Percentiles rank a stretch among this genome's conserved stretches.
Conservation (phyloP, 495 filamentous ascomycete genomes). For the Aspergillus indologenus region DNA sequence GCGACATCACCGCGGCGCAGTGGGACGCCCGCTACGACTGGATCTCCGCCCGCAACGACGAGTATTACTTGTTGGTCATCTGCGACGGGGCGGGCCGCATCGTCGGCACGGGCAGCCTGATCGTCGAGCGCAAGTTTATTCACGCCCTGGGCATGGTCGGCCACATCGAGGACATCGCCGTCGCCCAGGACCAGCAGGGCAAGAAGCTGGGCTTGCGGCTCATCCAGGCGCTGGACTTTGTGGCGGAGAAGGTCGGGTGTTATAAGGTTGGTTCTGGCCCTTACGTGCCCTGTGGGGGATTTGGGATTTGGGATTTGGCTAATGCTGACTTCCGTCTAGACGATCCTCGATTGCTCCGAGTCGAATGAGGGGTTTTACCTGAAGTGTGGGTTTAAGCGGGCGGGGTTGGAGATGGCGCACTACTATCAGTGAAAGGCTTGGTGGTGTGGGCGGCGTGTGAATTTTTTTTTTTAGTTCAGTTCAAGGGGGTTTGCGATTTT, state of each 20-base stretch:
- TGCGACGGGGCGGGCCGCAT: constrained; percentile 66
- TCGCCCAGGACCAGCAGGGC: constrained; percentile 88
- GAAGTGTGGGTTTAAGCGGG: constrained; percentile 94
- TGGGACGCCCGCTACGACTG: constrained; percentile 81
- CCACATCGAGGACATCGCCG: constrained; percentile 98
- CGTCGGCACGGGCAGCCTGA: constrained; percentile 82
- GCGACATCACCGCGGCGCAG: constrained; percentile 71
- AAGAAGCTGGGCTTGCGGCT: constrained; percentile 92
- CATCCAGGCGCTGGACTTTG: constrained; percentile 89
- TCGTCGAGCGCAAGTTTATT: constrained; percentile 66
- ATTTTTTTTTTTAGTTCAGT: not conserved
- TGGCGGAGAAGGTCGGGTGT: constrained; percentile 80
- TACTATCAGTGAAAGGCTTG: constrained; percentile 61
- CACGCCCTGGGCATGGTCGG: constrained; percentile 62
- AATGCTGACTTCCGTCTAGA: constrained; percentile 35
- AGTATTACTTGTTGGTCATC: constrained; percentile 83
- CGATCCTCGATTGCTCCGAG: constrained; percentile 73
- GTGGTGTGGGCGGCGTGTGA: not conserved
- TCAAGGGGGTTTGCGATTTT: too few relatives aligned
- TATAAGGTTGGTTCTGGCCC: constrained; percentile 76
- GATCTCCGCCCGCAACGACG: constrained; percentile 72
- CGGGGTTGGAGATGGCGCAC: constrained; percentile 95
- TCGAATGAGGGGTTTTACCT: constrained; percentile 97
- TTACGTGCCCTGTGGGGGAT: constrained; percentile 2
- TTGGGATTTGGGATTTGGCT: too few relatives aligned